Evolutionary conservation across 257 asterid species (phyloP).

Genomic region (Penstemon eatonii): DNA sequence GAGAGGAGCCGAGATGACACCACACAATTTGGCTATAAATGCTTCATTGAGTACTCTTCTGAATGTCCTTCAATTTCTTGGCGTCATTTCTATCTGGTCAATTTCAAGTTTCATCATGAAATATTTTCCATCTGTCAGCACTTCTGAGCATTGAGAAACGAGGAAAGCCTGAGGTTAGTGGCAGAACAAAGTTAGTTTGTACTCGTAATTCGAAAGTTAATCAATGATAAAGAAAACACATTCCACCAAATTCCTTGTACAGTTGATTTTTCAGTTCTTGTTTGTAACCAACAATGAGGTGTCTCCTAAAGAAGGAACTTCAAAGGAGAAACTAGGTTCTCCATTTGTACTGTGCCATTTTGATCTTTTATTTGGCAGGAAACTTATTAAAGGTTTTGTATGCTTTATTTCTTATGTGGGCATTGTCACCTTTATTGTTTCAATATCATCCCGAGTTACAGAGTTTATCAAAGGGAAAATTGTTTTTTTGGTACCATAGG

Average conservation of each 20-base stretch:
- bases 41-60: conserved; percentile 72
- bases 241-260: background rate
- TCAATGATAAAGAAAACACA: conserved; percentile 16
- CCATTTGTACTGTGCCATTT: background rate
- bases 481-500: too few relatives aligned
- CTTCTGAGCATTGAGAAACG: conserved; percentile 30
- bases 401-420: too few relatives aligned
- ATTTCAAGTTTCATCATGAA: conserved; percentile 91
- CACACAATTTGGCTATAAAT: conserved; percentile 87
- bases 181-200: too few relatives aligned
- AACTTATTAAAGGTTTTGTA: background rate
- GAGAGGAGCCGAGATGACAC: conserved; percentile 90
- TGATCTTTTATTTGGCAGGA: background rate
- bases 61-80: conserved; percentile 84
- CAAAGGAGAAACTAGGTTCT: background rate
- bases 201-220: conserved; percentile 1
- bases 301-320: background rate
- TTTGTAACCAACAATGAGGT: background rate
- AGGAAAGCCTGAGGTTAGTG: background rate
- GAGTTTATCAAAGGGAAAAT: too few relatives aligned
- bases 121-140: conserved; percentile 50
- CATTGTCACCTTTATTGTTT: too few relatives aligned
- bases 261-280: background rate
- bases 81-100: conserved; percentile 86
- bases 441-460: too few relatives aligned